Evolutionary conservation across 192 early-diverging fungal species (phyloP).

Genomic region (Coemansia sp.): DNA sequence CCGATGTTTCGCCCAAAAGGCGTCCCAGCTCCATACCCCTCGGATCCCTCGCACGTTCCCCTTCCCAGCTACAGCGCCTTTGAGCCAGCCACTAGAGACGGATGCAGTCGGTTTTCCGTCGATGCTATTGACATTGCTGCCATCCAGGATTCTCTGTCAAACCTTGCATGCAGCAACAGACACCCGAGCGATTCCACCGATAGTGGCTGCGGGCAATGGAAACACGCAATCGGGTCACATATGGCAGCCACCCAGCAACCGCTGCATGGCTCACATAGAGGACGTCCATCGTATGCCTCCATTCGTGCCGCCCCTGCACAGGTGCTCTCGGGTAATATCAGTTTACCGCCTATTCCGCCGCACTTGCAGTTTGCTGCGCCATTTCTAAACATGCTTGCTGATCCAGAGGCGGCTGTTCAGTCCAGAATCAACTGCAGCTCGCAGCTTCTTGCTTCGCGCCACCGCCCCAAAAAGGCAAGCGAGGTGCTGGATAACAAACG

Average conservation of each 20-base stretch:
- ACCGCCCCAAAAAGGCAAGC: conserved; percentile 24
- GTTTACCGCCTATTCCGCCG: conserved; percentile 6
- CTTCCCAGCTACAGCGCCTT: conserved; percentile 11
- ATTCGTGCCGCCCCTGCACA: conserved; percentile 4
- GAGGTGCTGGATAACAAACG: conserved; percentile 33
- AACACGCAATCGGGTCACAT: not conserved
- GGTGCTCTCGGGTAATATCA: not conserved
- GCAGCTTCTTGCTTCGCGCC: conserved; percentile 28
- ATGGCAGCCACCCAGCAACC: not conserved
- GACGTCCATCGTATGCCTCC: not conserved
- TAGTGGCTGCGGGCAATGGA: conserved; percentile 17
- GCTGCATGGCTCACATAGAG: not conserved
- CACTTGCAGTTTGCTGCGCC: conserved; percentile 30
- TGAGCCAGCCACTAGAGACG: not conserved
- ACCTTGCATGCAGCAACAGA: not conserved
- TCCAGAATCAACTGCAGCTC: not conserved
- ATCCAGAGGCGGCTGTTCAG: not conserved
- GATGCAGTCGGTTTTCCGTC: not conserved
- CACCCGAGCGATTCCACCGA: not conserved
- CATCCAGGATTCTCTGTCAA: not conserved
- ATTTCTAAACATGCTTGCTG: conserved; percentile 13
- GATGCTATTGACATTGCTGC: conserved; percentile 2
- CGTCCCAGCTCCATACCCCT: conserved; percentile 32
- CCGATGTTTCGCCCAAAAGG: conserved; percentile 11
- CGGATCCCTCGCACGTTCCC: conserved; percentile 23